Base-by-base conservation (phyloP, 345 rosid species). In the Eucalyptus lansdowneana region DNA sequence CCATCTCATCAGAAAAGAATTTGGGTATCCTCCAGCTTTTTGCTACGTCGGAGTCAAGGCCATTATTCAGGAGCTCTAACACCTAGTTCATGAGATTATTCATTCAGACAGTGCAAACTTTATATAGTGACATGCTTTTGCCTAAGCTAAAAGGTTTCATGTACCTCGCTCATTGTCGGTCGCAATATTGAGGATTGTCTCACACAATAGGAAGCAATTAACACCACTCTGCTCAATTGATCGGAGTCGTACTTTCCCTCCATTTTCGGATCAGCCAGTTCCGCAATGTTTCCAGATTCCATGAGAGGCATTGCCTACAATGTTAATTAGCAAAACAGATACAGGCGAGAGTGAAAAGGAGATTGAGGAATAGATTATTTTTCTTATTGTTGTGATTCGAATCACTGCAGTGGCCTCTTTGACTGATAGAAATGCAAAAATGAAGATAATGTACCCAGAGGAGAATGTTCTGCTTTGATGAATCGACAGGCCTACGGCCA, bases 81-180 rank as follows among this genome's bases (percentile, higher is more conserved):
- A 95, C 98, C 98, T 97, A 14, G 54, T 62, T 37, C 50, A 22
- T 14, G 49, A 49, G 31, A 76, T 53, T 76, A 76, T 40, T 40
- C 6, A 42, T 87, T 40, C 69, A 42, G 88, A 42, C 31, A 87
- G 14, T 27, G 69, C 37, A 87, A 45, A 31, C n/a, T 87, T 13
- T 54, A 25, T 76, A 3, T 76, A 37, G 7, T 11, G 47, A 37
- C 47, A 21, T 21, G 83, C 83, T 76, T 21, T 40, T 76, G 27
- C 15, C 47, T 10, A 40, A 76, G 85, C 85, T 76, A 22, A 21
- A 40, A 87, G 44, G 50, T 87, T 60, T 40, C 34, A 29, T 24
- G 80, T 90, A 96, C 99, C 94, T 97, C 96, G 58, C 94, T 97
- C 98, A 96, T 97, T 14, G 97, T 93, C 83, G 99, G 99, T 69